Evolutionary conservation across 768 basidiomycete genomes (phyloP).

Genomic region (Calvatia gigantea): DNA sequence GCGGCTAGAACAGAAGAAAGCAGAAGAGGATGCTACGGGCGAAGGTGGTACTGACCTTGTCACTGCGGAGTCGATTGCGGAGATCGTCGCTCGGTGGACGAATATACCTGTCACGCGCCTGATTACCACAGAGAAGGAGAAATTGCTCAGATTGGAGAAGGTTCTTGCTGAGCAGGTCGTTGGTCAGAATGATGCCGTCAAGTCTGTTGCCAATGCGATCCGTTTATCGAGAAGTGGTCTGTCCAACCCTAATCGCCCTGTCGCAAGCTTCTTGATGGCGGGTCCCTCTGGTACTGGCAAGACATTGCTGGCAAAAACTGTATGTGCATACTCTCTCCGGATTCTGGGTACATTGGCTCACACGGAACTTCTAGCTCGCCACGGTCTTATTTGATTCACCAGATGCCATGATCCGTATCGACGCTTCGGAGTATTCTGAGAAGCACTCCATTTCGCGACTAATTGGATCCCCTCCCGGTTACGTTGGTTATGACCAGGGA

Average conservation of each 20-base stretch:
- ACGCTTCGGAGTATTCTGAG: constrained; percentile 92
- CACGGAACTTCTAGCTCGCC: constrained; percentile 58
- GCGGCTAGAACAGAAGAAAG: constrained; percentile 69
- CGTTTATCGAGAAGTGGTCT: constrained; percentile 91
- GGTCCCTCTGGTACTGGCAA: constrained; percentile 93
- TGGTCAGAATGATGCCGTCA: constrained; percentile 89
- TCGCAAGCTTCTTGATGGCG: constrained; percentile 90
- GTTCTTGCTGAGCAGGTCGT: constrained; percentile 74
- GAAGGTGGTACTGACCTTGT: constrained; percentile 64
- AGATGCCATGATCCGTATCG: constrained; percentile 89
- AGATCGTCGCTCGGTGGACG: constrained; percentile 93
- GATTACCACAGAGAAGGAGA: constrained; percentile 88
- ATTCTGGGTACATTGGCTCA: constrained; percentile 2
- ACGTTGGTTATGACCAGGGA: constrained; percentile 87
- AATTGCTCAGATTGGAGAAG: constrained; percentile 84
- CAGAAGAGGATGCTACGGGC: constrained; percentile 59
- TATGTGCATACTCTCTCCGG: constrained; percentile 36
- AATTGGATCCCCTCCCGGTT: constrained; percentile 72
- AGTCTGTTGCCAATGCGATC: constrained; percentile 91
- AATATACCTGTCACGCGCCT: constrained; percentile 86
- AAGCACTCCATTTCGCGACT: constrained; percentile 51
- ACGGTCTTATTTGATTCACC: constrained; percentile 86
- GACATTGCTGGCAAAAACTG: constrained; percentile 87
- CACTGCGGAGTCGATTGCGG: constrained; percentile 86
- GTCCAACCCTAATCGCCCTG: constrained; percentile 81